Evolutionary conservation across 2,329 filamentous ascomycete species (phyloP).

Genomic region (Juglanconis oblonga): DNA sequence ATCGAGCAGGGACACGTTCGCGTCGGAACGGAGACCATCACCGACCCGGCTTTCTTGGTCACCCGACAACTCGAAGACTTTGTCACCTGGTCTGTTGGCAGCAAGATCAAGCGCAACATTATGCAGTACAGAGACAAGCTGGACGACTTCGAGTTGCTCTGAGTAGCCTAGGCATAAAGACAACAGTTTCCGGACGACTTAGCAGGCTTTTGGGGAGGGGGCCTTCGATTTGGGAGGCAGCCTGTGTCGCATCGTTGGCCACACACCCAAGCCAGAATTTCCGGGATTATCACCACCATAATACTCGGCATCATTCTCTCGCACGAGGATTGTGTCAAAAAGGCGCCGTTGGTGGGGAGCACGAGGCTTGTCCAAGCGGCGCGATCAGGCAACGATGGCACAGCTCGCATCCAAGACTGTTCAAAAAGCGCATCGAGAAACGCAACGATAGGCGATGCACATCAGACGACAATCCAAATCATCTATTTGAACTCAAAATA

Average conservation of each 20-base stretch:
- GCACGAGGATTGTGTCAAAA: neutral
- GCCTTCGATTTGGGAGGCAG: neutral
- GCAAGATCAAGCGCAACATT: slow-evolving; percentile 96
- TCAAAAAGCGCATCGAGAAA: neutral
- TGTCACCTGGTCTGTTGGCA: slow-evolving; percentile 92
- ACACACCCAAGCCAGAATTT: neutral
- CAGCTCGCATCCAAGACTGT: neutral
- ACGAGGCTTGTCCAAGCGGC: neutral
- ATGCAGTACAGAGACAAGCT: slow-evolving; percentile 92
- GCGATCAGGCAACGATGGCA: neutral
- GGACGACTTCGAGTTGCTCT: slow-evolving; percentile 92
- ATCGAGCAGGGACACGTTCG: slow-evolving; percentile 93
- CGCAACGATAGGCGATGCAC: neutral
- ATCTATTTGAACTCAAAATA: neutral
- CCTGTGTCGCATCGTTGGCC: neutral
- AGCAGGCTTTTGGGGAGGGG: neutral
- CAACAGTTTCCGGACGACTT: neutral
- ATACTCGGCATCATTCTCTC: neutral
- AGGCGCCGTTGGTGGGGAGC: neutral
- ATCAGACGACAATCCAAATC: neutral
- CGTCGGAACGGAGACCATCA: slow-evolving; percentile 85
- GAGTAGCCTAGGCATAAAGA: slow-evolving; percentile 25
- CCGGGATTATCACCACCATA: no score
- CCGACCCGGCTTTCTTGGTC: slow-evolving; percentile 85
- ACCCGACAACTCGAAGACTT: slow-evolving; percentile 92